Percentiles rank a stretch among this genome's conserved stretches.
Evolutionary conservation across 495 filamentous ascomycete genomes (phyloP).

Genomic region (Neurospora hispaniola): DNA sequence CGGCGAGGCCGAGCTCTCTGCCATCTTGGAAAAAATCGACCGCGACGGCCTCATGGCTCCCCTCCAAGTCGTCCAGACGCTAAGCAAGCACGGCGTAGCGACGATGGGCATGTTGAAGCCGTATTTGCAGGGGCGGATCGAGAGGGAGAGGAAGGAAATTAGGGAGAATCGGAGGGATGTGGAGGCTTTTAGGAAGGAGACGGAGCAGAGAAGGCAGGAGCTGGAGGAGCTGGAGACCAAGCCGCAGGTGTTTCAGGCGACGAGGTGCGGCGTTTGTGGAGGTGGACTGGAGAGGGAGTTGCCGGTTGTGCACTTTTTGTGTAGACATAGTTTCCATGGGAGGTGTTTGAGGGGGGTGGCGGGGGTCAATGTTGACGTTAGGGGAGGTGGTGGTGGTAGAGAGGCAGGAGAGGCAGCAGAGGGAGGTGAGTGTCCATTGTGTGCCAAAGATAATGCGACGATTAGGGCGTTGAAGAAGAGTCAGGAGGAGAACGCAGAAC

Average conservation of each 20-base stretch:
- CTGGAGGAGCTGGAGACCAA: slow-evolving; percentile 64
- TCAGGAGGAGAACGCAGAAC: slow-evolving; percentile 77
- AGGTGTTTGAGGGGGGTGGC: slow-evolving; percentile 51
- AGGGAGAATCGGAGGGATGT: slow-evolving; percentile 72
- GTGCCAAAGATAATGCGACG: slow-evolving; percentile 70
- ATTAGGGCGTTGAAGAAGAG: slow-evolving; percentile 75
- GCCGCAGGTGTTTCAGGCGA: slow-evolving; percentile 81
- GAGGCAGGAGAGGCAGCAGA: slow-evolving; percentile 42
- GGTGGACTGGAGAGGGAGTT: slow-evolving; percentile 57
- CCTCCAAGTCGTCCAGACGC: slow-evolving; percentile 88
- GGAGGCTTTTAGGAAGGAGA: slow-evolving; percentile 76
- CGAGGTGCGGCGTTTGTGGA: slow-evolving; percentile 67
- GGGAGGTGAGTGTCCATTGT: slow-evolving; percentile 68
- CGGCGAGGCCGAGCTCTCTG: slow-evolving; percentile 68
- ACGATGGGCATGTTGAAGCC: slow-evolving; percentile 96
- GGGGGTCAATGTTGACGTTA: slow-evolving; percentile 14
- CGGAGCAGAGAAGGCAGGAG: slow-evolving; percentile 65
- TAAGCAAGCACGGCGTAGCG: slow-evolving; percentile 54
- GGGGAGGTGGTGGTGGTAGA: slow-evolving; percentile 10
- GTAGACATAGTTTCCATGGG: slow-evolving; percentile 93
- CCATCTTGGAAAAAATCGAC: slow-evolving; percentile 76
- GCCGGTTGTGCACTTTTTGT: slow-evolving; percentile 88
- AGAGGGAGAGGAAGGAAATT: slow-evolving; percentile 79
- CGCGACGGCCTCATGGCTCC: slow-evolving; percentile 89
- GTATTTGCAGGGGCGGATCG: slow-evolving; percentile 81